Base-by-base conservation (phyloP, 768 basidiomycete genomes). In the Dioszegia aurantiaca region DNA sequence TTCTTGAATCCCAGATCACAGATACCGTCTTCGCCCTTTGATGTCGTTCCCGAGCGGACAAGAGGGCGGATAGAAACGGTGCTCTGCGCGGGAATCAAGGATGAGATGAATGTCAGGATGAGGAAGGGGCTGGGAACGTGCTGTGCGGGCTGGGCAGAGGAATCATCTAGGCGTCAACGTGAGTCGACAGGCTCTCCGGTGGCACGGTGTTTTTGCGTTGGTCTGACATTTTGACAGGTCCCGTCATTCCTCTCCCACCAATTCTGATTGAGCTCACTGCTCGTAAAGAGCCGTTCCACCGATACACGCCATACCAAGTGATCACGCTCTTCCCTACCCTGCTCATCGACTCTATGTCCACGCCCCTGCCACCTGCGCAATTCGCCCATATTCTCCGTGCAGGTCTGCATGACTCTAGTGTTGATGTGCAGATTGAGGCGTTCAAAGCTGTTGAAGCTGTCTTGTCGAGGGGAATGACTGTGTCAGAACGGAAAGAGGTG, bases 261-360 rank as follows among this genome's bases (percentile, higher is more conserved):
- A 62, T 70, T 28, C 39, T 73, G 26, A 60, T 73, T 3, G 62
- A 60, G 23, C 61, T 73, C 3, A 66, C 65, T 2, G 45, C 57
- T 12, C 63, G 66, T 12, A 59, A 55, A 27, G 59, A 68, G 24
- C 62, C 71, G 4, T 70, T 70, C 51, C 66, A 68, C 49, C 68
- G 71, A 17, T 68, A 66, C 56, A 73, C 71, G 2, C 64, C 71
- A 3, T 73, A 64, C 36, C 71, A 73, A 44, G 58, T 73, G 3
- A 58, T 73, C 12, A 51, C 62, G 11, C 53, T 61, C 44, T 63
- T 56, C 27, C 71, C 71, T 1, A 68, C 71, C 1, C 55, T 73
- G 6, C 58, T 73, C 1, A 58, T 70, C 26, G 71, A 73, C 42
- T 58, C 54, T 14, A 63, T 68, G 19, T 51, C 40, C 17, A 62